Conservation (phyloP, 2,329 filamentous ascomycete species). For the Bipolaris victoriae region DNA sequence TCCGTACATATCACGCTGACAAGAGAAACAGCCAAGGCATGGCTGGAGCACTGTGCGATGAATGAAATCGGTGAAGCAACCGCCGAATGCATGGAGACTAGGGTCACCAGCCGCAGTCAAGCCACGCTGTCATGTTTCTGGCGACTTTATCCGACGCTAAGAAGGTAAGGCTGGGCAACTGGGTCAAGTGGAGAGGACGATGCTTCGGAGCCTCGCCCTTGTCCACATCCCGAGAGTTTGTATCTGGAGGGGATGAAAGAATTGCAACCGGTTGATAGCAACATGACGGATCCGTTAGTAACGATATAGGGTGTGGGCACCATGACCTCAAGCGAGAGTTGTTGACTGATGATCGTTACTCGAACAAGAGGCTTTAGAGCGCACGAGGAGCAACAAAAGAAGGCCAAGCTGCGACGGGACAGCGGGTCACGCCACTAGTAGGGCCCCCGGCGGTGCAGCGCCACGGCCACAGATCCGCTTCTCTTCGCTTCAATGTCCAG, state of each 20-base stretch:
- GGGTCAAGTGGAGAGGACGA: conserved; percentile 27
- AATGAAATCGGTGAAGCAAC: conserved; percentile 17
- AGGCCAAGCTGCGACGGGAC: conserved; percentile 27
- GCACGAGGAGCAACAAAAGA: conserved; percentile 33
- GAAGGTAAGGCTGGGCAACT: conserved; percentile 20
- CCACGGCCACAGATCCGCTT: conserved; percentile 23
- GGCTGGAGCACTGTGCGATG: conserved; percentile 22
- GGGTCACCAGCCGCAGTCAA: conserved; percentile 40
- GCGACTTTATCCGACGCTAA: conserved; percentile 33
- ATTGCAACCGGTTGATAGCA: conserved; percentile 21
- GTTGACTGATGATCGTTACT: conserved; percentile 33
- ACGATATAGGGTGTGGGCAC: conserved; percentile 13
- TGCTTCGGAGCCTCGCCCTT: conserved; percentile 27
- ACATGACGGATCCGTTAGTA: conserved; percentile 18
- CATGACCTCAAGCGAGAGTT: conserved; percentile 15
- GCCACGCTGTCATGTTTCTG: conserved; percentile 35
- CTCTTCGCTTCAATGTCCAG: conserved; percentile 24
- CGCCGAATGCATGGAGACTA: conserved; percentile 24
- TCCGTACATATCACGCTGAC: conserved; percentile 12
- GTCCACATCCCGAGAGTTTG: conserved; percentile 25
- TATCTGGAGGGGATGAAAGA: conserved; percentile 22
- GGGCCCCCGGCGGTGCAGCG: conserved; percentile 21
- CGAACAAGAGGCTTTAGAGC: conserved; percentile 33
- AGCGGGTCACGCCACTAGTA: conserved; percentile 29
- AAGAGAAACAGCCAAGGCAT: conserved; percentile 27